phyloP scores from a whole-genome alignment of 176 grass and related monocot species.

The Leersia perrieri region DNA sequence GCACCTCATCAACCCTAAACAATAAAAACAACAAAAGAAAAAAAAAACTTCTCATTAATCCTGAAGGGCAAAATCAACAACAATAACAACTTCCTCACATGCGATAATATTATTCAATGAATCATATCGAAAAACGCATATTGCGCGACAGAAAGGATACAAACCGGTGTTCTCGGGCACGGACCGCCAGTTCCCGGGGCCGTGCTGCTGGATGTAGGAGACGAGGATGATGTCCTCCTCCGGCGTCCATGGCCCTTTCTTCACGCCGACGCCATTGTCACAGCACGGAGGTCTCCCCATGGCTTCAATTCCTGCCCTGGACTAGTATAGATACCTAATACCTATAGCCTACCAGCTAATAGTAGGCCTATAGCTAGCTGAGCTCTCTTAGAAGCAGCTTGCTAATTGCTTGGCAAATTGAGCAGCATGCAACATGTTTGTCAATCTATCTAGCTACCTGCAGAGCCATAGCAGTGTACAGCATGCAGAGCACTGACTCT shows the following conservation, averaged over 20 bases:
- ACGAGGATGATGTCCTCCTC: constrained; percentile 64
- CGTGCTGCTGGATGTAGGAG: constrained; percentile 65
- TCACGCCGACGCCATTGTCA: constrained; percentile 40
- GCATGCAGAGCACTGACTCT: background rate
- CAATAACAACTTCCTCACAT: background rate
- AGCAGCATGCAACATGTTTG: background rate
- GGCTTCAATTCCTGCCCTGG: background rate
- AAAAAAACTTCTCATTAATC: constrained; percentile 24
- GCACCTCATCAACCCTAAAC: constrained; percentile 56
- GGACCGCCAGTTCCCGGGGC: constrained; percentile 53
- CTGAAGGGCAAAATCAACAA: background rate
- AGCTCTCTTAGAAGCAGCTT: background rate
- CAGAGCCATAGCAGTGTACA: constrained; percentile 21
- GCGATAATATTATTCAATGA: background rate
- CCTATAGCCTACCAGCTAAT: background rate
- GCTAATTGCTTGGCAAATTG: background rate
- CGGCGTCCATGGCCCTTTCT: constrained; percentile 60
- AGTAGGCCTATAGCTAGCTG: background rate
- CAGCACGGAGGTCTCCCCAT: constrained; percentile 62
- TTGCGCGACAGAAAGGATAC: too few species aligned
- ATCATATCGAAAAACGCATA: too few species aligned
- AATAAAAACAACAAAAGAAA: background rate
- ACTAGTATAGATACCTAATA: background rate
- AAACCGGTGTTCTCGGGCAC: constrained; percentile 53
- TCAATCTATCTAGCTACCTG: constrained; percentile 1